Base-by-base conservation (phyloP, 1,284 basidiomycete species). In the Ganoderma leucocontextum region DNA sequence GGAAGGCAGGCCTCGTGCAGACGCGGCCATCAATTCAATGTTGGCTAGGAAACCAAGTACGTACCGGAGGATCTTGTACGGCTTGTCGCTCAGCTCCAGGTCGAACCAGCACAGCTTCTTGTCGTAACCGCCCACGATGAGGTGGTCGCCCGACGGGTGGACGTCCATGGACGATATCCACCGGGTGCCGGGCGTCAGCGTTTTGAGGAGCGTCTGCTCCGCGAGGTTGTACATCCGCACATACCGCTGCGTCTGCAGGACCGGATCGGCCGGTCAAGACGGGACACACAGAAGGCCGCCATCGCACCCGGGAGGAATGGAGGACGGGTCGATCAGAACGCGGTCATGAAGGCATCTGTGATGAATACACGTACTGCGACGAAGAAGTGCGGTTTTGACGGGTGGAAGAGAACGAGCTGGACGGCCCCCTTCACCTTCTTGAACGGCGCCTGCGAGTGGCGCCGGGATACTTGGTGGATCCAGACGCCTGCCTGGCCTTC, bases 61-160 rank as follows among this genome's bases (percentile, higher is more conserved):
- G 58, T 70, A 95, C 91, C 96, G 90, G 74, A 99, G 84, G 67
- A 98, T 91, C 82, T 98, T 98, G 88, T 97, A 99, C 1, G 98
- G 98, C 79, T 97, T 96, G 74, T 94, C 92, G 75, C 92, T 94
- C 65, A 99, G 89, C 78, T 99, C 98, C 69, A 99, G 85, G 83
- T 99, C 98, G 81, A 99, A 99, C 98, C 98, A 99, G 77, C 95
- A 96, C 19, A 99, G 84, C 80, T 98, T 97, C 75, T 95, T 93
- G 83, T 99, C 98, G 82, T 99, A 99, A 63, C 94, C 94, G 69
- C 98, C 98, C 55, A 99, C 94, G 73, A 99, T 94, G 70, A 99
- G 83, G 83, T 99, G 96, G 77, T 99, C 96, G 52, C 96, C 96
- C 62, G 91, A 91, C 8, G 97, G 95, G 81, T 99, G 98, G 25